Evolutionary conservation across 805 yeast genomes (phyloP).

Genomic region (Spathaspora passalidarum): DNA sequence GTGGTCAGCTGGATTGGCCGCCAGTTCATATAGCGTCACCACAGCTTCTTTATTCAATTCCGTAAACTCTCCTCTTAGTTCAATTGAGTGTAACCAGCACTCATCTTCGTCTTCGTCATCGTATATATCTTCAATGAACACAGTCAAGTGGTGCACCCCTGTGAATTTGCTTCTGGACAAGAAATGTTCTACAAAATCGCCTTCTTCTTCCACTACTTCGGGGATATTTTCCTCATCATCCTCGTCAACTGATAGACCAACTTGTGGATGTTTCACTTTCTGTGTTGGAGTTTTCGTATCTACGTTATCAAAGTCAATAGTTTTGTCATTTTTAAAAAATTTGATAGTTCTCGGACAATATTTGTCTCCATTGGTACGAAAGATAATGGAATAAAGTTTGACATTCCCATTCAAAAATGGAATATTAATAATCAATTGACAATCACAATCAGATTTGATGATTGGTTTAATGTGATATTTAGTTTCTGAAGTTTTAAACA

Average conservation of each 20-base stretch:
- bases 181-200: conserved; percentile 74
- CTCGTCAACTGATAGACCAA: conserved; percentile 47
- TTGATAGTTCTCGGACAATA: conserved; percentile 69
- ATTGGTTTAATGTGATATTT: conserved; percentile 47
- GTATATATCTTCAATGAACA: conserved; percentile 64
- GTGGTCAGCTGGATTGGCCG: conserved; percentile 92
- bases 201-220: conserved; percentile 27
- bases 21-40: conserved; percentile 78
- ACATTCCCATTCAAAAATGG: conserved; percentile 75
- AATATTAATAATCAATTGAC: conserved; percentile 70
- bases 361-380: conserved; percentile 61
- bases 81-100: conserved; percentile 63
- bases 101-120: conserved; percentile 50
- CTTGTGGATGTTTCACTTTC: conserved; percentile 59
- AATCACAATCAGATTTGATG: conserved; percentile 73
- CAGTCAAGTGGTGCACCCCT: conserved; percentile 61
- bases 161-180: conserved; percentile 74
- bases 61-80: conserved; percentile 71
- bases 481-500: conserved; percentile 53
- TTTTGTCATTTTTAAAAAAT: conserved; percentile 66
- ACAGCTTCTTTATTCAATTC: conserved; percentile 65
- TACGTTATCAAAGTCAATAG: conserved; percentile 71
- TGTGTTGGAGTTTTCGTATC: conserved; percentile 47
- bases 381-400: conserved; percentile 67
- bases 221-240: conserved; percentile 40